phyloP scores from a whole-genome alignment of 2,329 filamentous ascomycete genomes.

The Diaporthe humulicola region DNA sequence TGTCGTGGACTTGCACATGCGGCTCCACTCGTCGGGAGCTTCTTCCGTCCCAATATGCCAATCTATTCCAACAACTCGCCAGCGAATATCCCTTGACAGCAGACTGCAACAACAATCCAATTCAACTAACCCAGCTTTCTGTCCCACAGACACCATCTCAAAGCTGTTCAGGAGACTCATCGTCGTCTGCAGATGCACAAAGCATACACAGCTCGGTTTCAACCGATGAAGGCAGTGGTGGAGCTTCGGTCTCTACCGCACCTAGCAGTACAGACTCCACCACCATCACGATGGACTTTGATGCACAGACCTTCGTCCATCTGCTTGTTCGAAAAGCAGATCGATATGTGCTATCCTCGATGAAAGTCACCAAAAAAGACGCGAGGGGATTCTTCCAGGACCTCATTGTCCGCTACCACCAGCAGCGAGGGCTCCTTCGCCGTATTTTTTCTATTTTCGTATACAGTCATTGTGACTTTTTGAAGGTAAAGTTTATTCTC shows the following conservation, averaged over 20 bases:
- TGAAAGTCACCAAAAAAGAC: not conserved
- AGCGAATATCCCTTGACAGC: not conserved
- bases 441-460: not conserved
- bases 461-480: slow-evolving; percentile 23
- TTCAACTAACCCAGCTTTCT: not conserved
- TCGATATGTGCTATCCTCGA: not conserved
- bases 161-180: not conserved
- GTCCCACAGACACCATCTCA: not conserved
- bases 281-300: not conserved
- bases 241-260: not conserved
- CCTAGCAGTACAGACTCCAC: not conserved
- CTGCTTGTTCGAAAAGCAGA: not conserved
- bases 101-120: not conserved
- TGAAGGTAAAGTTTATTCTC: not conserved
- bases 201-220: not conserved
- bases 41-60: not conserved
- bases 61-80: not conserved
- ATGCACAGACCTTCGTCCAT: not conserved
- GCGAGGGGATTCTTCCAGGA: not conserved
- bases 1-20: not conserved
- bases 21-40: not conserved
- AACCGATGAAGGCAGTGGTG: not conserved
- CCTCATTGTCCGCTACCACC: not conserved
- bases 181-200: not conserved
- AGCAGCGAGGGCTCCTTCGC: slow-evolving; percentile 18